Base-by-base conservation (phyloP, 2,329 filamentous ascomycete genomes). In the Ceratocystis lukuohia region DNA sequence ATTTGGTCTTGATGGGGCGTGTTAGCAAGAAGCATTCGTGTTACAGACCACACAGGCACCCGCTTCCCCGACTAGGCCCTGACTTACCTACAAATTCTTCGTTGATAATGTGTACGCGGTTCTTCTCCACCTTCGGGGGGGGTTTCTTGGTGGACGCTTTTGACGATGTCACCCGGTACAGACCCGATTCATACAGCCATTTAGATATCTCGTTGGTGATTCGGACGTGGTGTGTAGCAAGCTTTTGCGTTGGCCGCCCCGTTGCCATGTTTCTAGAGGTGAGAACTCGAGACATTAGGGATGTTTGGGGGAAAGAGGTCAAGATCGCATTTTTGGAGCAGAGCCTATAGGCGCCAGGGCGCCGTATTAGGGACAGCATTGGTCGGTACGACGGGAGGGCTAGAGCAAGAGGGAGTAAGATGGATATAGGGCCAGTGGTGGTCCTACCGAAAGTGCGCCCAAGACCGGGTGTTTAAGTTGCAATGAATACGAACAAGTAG, bases 1-100 rank as follows among this genome's bases (percentile, higher is more conserved):
- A 88, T 77, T 71, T 93, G 86, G 72, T 91, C 88, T 86, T 63
- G 15, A 57, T 5, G 6, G 8, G 2, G 4, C 12, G 12, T 41
- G 28, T 57, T 57, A 57, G 53, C 53, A 7, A 30, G 53, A 15
- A 30, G 48, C 17, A 22, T 22, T 53, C 22, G n/a, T 53, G 48
- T 25, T 53, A 5, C 20, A 22, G 20, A 4, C 20, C 3, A 53
- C n/a, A 57, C 17, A 28, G 25, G 5, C 12, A 15, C 7, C 20
- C 25, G 12, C 25, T 56, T 57, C 28, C 12, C 17, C 2, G 53
- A 33, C 53, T 15, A 10, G n/a, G 15, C 2, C 25, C 6, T 57
- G 2, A 59, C 76, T 15, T 74, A 80, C 79, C 77, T 69, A 82
- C 84, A 17, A 86, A 76, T 45, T 74, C 70, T 15, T 80, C 75